Evolutionary conservation across 2,329 filamentous ascomycete species (phyloP), one percentile per base, ranked within the genome.

Genomic region (Penicillium olsonii): DNA sequence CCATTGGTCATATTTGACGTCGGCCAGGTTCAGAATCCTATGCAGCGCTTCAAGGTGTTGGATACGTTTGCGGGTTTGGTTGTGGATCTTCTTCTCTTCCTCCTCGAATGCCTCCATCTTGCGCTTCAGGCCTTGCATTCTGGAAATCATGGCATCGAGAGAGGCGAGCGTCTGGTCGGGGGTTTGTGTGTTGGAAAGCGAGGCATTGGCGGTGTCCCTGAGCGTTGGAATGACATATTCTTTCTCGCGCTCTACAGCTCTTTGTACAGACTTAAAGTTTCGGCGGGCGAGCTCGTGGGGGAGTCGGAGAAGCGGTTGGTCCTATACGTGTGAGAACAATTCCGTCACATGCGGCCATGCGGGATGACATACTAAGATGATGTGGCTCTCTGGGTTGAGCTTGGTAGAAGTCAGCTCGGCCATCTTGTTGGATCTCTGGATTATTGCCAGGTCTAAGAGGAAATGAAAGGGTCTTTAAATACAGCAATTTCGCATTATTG

Each of bases 1-100:
- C 94, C 94, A 99, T 49, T 83, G 78, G 66, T 97, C 92, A 73
- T 97, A 99, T 66, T 90, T 90, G 60, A 95, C 90, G 68, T 99
- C 94, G 44, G 90, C 88, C 53, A 96, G 78, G 53, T 84, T 88
- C 49, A 87, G 82, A 62, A 97, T 89, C 37, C 81, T 73, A 69
- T 94, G 90, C 4, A 99, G 78, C 59, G 91, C 84, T 59, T 89
- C 83, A 27, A 99, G 77, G 72, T 99, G 92, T 20, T 82, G 77
- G 50, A 95, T 84, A 26, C 94, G 84, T 55, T 88, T 87, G 45
- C 84, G 83, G 24, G 88, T 83, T 63, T 95, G 87, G 6, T 79
- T 78, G 65, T 95, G 88, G 12, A 96, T 79, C 14, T 80, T 78
- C 48, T 81, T 80, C 72, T 97, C 92, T 65, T 96, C 92, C 34